A percentile compares a stretch with the other conserved stretches of the same genome.
Conservation (phyloP, 2,329 filamentous ascomycete genomes). For the Xylariaceae sp. region DNA sequence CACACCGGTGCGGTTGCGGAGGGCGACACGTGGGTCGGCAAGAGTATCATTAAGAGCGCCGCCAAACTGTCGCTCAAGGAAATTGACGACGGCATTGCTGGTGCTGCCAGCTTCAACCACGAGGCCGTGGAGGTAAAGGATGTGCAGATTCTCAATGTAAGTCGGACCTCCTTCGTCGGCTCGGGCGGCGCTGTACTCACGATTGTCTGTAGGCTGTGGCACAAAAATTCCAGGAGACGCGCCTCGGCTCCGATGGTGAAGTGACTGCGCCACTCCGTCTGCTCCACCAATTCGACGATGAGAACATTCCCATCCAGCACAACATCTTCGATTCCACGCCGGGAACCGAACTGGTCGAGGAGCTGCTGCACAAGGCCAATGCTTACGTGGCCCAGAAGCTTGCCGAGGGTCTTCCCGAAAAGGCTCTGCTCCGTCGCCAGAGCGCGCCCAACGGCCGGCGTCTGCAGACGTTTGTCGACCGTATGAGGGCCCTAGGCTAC, state of each 20-base stretch:
- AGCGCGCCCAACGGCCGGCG: constrained; percentile 78
- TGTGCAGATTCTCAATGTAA: constrained; percentile 69
- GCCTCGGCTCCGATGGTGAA: constrained; percentile 71
- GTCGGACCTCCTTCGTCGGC: constrained; percentile 17
- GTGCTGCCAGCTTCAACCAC: constrained; percentile 54
- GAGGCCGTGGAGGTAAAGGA: constrained; percentile 63
- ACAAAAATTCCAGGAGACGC: constrained; percentile 82
- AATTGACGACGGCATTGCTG: constrained; percentile 73
- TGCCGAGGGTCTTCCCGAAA: constrained; percentile 71
- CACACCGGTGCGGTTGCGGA: constrained; percentile 72
- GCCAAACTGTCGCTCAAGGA: constrained; percentile 80
- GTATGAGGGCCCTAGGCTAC: constrained; percentile 86
- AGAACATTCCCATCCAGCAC: constrained; percentile 93
- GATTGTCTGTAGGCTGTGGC: constrained; percentile 53
- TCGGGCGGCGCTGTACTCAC: constrained; percentile 15
- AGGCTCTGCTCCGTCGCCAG: constrained; percentile 86
- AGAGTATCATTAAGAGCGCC: constrained; percentile 84
- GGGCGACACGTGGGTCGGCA: constrained; percentile 88
- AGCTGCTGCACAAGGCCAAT: constrained; percentile 91
- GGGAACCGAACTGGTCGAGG: constrained; percentile 89
- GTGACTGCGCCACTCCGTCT: constrained; percentile 81
- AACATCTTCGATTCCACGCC: constrained; percentile 91
- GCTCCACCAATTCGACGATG: constrained; percentile 89
- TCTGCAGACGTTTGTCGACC: constrained; percentile 81
- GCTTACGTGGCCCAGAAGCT: constrained; percentile 81